These are phyloP conservation scores for Tricholoma saponaceum DNA, from an alignment of 768 basidiomycete species.

Conservation along the genomic window DNA sequence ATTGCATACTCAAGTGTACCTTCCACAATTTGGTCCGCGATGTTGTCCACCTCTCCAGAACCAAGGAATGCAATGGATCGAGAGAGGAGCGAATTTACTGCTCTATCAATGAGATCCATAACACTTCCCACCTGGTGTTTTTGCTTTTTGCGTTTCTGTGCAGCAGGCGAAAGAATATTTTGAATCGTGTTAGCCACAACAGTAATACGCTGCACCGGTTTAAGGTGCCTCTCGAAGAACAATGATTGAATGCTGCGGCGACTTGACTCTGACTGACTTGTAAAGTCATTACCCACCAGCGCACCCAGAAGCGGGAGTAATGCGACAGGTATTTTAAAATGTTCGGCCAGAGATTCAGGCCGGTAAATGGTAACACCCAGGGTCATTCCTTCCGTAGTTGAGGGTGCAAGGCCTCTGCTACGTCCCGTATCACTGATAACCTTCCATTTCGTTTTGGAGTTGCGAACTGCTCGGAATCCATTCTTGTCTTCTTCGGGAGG, in stretches of 20 bases:
- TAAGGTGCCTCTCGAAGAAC: slow-evolving; percentile 64
- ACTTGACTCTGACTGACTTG: slow-evolving; percentile 44
- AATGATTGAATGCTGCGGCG: slow-evolving; percentile 50
- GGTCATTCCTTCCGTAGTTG: slow-evolving; percentile 39
- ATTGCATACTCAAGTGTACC: slow-evolving; percentile 78
- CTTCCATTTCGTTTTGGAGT: slow-evolving; percentile 48
- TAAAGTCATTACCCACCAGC: slow-evolving; percentile 79
- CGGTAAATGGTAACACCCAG: slow-evolving; percentile 58
- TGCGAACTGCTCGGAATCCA: slow-evolving; percentile 58
- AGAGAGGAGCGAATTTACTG: slow-evolving; percentile 54
- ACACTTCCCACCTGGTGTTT: slow-evolving; percentile 62
- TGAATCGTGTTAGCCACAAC: slow-evolving; percentile 57
- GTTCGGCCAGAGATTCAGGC: slow-evolving; percentile 56
- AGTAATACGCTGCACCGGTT: slow-evolving; percentile 60
- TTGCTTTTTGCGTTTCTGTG: slow-evolving; percentile 41
- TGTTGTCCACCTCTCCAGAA: slow-evolving; percentile 58
- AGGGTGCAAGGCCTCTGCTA: slow-evolving; percentile 50
- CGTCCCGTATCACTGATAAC: slow-evolving; percentile 18
- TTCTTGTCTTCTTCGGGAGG: slow-evolving; percentile 36
- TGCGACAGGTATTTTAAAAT: slow-evolving; percentile 62
- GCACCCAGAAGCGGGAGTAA: slow-evolving; percentile 77
- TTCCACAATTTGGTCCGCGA: slow-evolving; percentile 68
- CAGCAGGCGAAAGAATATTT: slow-evolving; percentile 45
- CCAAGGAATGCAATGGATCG: slow-evolving; percentile 46
- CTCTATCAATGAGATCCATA: slow-evolving; percentile 72